Base-by-base conservation (phyloP, 768 basidiomycete species). In the Fibroporia radiculosa region DNA sequence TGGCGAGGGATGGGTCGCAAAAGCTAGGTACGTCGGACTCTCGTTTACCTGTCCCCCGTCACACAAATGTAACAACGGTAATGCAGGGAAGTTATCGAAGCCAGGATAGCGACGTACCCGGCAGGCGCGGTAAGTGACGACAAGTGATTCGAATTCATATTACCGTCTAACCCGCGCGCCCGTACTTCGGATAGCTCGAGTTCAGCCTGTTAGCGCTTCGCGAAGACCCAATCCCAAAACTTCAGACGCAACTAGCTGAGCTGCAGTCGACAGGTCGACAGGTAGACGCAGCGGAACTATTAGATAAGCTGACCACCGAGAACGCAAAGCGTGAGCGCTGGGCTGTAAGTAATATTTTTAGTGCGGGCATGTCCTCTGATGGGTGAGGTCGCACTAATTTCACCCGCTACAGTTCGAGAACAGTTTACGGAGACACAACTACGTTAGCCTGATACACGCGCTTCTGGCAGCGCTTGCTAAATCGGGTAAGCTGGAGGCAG, bases 151-250 rank as follows among this genome's bases (percentile, higher is more conserved):
- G n/a, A n/a, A n/a, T n/a, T n/a, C n/a, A n/a, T n/a, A n/a, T n/a
- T n/a, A n/a, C n/a, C n/a, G n/a, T n/a, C n/a, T n/a, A n/a, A n/a
- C n/a, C n/a, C n/a, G n/a, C n/a, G n/a, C n/a, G n/a, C n/a, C n/a
- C n/a, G n/a, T 20, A 8, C 14, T 13, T 20, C n/a, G n/a, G 26
- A 23, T 26, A 93, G 91, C 72, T 95, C 42, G 89, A 93, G 60
- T 97, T 97, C 70, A 93, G 85, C 62, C 76, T 97, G 27, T 78
- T 96, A 27, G 91, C 89, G 5, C 68, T 99, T 34, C 82, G 84
- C 44, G 80, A 85, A 33, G 86, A 91, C 59, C 85, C 89, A 24
- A 54, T 96, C 20, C 86, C 86, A 11, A 56, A 62, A 4, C 72
- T 97, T 19, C 74, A 80, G 59, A 58, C 69, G 19, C 78, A 82